Base-by-base conservation (phyloP, 2,329 filamentous ascomycete species). In the Curvularia sp. region DNA sequence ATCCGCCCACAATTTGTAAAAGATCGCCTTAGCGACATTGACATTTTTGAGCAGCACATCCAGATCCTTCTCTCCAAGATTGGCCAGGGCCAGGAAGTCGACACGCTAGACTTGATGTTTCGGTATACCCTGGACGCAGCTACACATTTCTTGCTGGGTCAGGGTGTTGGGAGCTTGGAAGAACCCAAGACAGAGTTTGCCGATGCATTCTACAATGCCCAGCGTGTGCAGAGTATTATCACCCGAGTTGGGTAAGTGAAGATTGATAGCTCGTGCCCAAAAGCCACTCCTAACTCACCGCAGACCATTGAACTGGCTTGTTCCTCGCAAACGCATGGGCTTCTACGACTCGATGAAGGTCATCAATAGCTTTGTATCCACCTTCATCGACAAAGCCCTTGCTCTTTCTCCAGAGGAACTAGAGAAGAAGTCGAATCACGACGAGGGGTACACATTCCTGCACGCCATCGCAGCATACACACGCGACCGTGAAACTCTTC, bases 1-100 rank as follows among this genome's bases (percentile, higher is more conserved):
- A 87, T 97, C 61, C 84, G 93, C 2, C 93, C 93, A 0, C 92
- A 96, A 71, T 97, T 97, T 77, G 87, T 92, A 70, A 90, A 89
- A 68, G 90, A 96, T 70, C 89, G 93, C 19, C 86, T 97, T 34
- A 90, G 89, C 63, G 91, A 97, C 75, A 79, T 97, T 59, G 84
- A 92, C 50, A 87, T 89, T 58, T 93, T 96, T 72, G 93, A 97
- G 78, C 81, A 82, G 21, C 92, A 97, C 72, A 84, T 93, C 23
- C 83, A 91, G 70, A 84, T 86, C 0, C 81, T 96, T n/a, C 86
- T 96, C 73, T 80, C 82, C 19, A 83, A 89, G 65, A 85, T 96
- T 61, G 70, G 68, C 1, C 71, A 73, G 5, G 75, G 73, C n/a
- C 80, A 80, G 47, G 81, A 85, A 9, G 80, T 94, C 28, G 87